These are phyloP conservation scores for Colletotrichum tamarilloi DNA, from an alignment of 2,329 filamentous ascomycete genomes.

Conservation along the genomic window DNA sequence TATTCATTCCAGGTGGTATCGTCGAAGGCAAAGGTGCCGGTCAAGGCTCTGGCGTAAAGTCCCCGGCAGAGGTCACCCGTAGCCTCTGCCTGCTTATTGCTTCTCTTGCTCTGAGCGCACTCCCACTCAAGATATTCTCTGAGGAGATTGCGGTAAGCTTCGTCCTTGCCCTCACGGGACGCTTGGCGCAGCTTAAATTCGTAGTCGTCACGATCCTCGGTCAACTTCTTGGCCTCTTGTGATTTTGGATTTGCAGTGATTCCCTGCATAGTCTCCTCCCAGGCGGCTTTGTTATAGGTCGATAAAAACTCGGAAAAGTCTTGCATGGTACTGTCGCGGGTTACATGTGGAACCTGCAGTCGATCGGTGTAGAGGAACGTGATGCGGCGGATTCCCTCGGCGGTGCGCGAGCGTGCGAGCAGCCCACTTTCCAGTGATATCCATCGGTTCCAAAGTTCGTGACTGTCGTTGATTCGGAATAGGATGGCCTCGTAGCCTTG, in stretches of 20 bases:
- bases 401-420: constrained; percentile 65
- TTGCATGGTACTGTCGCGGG: constrained; percentile 80
- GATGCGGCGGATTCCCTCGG: constrained; percentile 71
- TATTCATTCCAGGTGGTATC: constrained; percentile 86
- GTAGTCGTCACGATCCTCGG: constrained; percentile 72
- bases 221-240: constrained; percentile 71
- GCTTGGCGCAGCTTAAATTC: constrained; percentile 75
- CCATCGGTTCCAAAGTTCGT: constrained; percentile 84
- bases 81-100: constrained; percentile 56
- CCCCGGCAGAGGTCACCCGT: constrained; percentile 66
- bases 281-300: constrained; percentile 75
- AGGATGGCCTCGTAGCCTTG: constrained; percentile 78
- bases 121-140: constrained; percentile 89
- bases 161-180: constrained; percentile 63
- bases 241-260: constrained; percentile 67
- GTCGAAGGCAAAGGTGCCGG: constrained; percentile 76
- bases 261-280: constrained; percentile 79
- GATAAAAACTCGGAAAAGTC: constrained; percentile 81
- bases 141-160: constrained; percentile 63
- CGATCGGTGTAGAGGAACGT: constrained; percentile 77
- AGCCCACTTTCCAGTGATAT: constrained; percentile 77
- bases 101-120: constrained; percentile 69
- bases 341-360: constrained; percentile 77
- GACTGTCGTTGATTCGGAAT: constrained; percentile 81
- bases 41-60: constrained; percentile 83